phyloP scores from a whole-genome alignment of 371 early-diverging fungal genomes.

The Mortierella polycephala region DNA sequence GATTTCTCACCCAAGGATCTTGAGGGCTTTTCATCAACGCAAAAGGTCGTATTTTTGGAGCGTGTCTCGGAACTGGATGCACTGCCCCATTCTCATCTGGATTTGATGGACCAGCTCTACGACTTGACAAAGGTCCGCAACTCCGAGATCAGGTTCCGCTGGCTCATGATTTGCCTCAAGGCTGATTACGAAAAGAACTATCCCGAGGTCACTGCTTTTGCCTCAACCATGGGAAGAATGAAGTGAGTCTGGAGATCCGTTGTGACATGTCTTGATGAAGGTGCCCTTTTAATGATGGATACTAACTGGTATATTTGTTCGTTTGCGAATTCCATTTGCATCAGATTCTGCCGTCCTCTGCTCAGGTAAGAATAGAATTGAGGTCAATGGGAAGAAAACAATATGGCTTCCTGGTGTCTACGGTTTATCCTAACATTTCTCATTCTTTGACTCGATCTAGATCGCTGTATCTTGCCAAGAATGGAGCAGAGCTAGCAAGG shows the following conservation, averaged over 20 bases:
- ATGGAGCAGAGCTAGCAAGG: conserved; percentile 82
- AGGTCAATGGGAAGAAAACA: not conserved
- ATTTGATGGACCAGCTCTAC: conserved; percentile 80
- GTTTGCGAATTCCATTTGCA: not conserved
- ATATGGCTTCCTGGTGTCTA: no score
- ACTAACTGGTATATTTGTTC: conserved; percentile 59
- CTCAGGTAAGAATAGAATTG: conserved; percentile 12
- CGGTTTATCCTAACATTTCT: conserved; percentile 30
- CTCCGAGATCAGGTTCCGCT: conserved; percentile 89
- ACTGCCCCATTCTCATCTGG: conserved; percentile 71
- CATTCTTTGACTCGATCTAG: conserved; percentile 24
- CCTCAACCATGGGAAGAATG: conserved; percentile 94
- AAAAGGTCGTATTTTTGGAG: conserved; percentile 89
- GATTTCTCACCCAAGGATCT: conserved; percentile 72
- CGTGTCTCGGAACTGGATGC: conserved; percentile 75
- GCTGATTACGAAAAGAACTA: conserved; percentile 82
- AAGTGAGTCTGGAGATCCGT: conserved; percentile 78
- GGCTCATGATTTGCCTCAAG: conserved; percentile 86
- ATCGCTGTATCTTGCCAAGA: conserved; percentile 65
- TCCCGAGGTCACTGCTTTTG: conserved; percentile 79
- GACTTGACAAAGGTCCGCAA: conserved; percentile 76
- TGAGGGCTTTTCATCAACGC: conserved; percentile 73
- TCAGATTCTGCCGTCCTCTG: conserved; percentile 25
- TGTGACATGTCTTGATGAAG: not conserved
- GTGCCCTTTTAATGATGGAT: conserved; percentile 58